These are phyloP conservation scores for Wallacemonas sp. DNA, from an alignment of 208 protist species.

Conservation along the genomic window DNA sequence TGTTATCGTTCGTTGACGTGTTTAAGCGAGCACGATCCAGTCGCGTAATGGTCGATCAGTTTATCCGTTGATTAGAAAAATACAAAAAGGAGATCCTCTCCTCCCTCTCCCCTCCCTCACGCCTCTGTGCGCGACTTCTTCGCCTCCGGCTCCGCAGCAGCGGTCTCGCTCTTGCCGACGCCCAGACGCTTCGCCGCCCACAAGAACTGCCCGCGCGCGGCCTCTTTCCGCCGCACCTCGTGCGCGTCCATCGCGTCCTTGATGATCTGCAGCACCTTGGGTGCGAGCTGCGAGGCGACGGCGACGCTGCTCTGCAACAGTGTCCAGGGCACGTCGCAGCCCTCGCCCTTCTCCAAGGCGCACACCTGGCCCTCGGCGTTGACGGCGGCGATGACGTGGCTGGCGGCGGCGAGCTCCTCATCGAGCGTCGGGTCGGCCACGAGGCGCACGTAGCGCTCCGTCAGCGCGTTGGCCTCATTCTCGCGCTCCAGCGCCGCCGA, in stretches of 20 bases:
- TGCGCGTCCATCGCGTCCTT: constrained; percentile 67
- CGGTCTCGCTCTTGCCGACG: constrained; percentile 38
- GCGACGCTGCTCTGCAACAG: constrained; percentile 58
- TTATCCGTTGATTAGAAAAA: constrained; percentile 9
- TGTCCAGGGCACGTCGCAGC: constrained; percentile 55
- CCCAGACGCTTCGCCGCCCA: constrained; percentile 84
- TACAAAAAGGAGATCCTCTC: no score
- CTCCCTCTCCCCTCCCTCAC: constrained; percentile 1
- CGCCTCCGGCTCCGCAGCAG: constrained; percentile 6
- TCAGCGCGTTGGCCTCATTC: constrained; percentile 6
- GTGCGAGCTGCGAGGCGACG: constrained; percentile 42
- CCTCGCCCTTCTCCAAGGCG: constrained; percentile 73
- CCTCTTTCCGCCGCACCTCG: constrained; percentile 54
- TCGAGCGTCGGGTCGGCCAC: constrained; percentile 74
- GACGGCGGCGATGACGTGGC: constrained; percentile 66
- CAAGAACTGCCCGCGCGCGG: constrained; percentile 69
- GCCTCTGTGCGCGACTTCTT: constrained; percentile 30
- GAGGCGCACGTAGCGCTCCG: constrained; percentile 33
- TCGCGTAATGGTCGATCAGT: neutral
- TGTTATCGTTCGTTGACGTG: no score
- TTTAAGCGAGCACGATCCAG: neutral
- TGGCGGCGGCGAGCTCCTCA: constrained; percentile 70
- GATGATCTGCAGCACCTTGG: constrained; percentile 53
- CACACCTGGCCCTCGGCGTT: constrained; percentile 88
- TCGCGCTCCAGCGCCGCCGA: constrained; percentile 18